Evolutionary conservation across 1,284 basidiomycete species (phyloP), one percentile per base, ranked within the genome.

Genomic region (Hypsizygus ulmarius): DNA sequence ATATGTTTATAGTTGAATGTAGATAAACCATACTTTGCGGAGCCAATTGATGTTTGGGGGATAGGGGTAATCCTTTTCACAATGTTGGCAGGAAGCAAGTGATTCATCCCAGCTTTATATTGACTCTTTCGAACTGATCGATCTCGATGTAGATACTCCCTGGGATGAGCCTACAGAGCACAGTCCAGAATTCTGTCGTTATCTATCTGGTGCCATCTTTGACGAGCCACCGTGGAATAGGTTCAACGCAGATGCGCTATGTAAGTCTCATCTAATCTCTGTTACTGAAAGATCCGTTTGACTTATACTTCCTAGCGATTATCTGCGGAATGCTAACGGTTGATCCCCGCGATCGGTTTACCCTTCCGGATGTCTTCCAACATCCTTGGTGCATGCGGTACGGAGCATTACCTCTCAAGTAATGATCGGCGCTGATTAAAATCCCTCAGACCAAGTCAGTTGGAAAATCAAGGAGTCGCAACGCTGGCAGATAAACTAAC

Each of bases 61-160:
- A 81, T 92, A 44, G 97, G 97, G 1, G 90, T 98, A n/a, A 96
- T 99, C 30, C 73, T 99, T 0, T 98, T 93, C 64, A 93, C 96
- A 0, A 71, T 98, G 50, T 76, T 99, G 0, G 87, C 84, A 3
- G 96, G 96, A 43, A 98, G 94, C 95, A 64, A 58, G 92, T 79
- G 2, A 29, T 3, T 7, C 9, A 35, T 15, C 30, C 53, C 7
- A 45, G 29, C 12, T n/a, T 9, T 40, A 9, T 12, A 10, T 12
- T 16, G n/a, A 15, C 39, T n/a, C 27, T 25, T 39, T 38, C 34
- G 34, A 8, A 49, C 28, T 37, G 25, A 36, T 42, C 12, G 5
- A 27, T 39, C 4, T 1, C 40, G 6, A 27, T 15, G 0, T 49
- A 97, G 93, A 97, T 64, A 98, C 96, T 0, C 97, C 96, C 1